Evolutionary conservation across 2,329 filamentous ascomycete species (phyloP), one percentile per base, ranked within the genome.

Genomic region (Geosmithia morbida): DNA sequence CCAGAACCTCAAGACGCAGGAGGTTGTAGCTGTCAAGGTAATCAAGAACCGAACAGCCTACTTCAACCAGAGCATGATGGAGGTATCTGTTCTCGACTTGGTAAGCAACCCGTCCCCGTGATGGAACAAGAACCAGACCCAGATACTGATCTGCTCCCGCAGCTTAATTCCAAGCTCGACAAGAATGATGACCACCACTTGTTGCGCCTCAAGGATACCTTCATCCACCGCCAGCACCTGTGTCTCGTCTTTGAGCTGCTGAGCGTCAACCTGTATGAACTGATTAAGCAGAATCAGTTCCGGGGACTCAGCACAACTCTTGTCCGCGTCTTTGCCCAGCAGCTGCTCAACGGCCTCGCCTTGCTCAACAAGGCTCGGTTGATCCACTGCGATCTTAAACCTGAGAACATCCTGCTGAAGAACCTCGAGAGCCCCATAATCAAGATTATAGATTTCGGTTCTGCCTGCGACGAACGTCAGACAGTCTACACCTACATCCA

Each of bases 61-160:
- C 65, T 98, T 98, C 71, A 98, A 98, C 61, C 92, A 98, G 66
- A 97, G 92, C 65, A 98, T 98, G 92, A 98, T 98, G 92, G 92
- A 98, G 62, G 92, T 98, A 30, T 98, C 92, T 2, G 92, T 98
- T 20, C 73, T 98, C 49, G 92, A 98, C 65, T 62, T 98, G 73
- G 87, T 94, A 7, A 29, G 42, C n/a, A 18, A 20, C 18, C 7
- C 49, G 10, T 44, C 43, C 53, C 22, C 17, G 52, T 43, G 7
- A 14, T 41, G 20, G 16, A 40, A 50, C 50, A 33, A 54, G n/a
- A 40, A 50, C 50, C 37, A 54, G 39, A 22, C 14, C 18, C 54
- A 41, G n/a, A n/a, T n/a, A 20, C 61, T 64, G 53, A 65, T 53
- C 11, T 37, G 19, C 14, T 13, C 45, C 17, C 8, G 11, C 44